A percentile compares a stretch with the other conserved stretches of the same genome.
These are phyloP conservation scores for Nannochloropsis salina DNA, from an alignment of 108 stramenopile species.

Conservation along the genomic window DNA sequence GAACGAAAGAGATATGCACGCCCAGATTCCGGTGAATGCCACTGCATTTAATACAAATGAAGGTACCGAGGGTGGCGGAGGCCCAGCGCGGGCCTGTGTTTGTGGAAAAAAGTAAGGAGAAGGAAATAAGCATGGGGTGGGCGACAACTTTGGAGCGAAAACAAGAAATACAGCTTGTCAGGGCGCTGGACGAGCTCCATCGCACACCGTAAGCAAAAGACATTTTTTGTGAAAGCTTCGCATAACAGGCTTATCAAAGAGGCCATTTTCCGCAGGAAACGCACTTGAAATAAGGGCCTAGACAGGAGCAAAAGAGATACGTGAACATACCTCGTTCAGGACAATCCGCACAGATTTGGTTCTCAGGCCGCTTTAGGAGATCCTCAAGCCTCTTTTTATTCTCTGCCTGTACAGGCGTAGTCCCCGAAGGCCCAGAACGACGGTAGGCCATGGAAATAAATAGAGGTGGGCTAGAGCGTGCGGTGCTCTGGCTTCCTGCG, in stretches of 20 bases:
- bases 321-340: constrained; percentile 32
- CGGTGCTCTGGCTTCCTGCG: too few relatives aligned
- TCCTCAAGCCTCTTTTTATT: constrained; percentile 31
- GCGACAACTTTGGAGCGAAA: too few relatives aligned
- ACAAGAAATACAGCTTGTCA: not conserved
- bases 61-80: constrained; percentile 39
- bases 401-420: not conserved
- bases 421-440: not conserved
- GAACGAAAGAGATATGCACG: constrained; percentile 90
- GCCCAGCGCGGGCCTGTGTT: constrained; percentile 47
- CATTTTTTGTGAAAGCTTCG: too few relatives aligned
- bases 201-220: too few relatives aligned
- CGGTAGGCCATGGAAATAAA: not conserved
- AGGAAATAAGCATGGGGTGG: constrained; percentile 24
- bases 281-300: not conserved
- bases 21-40: constrained; percentile 96
- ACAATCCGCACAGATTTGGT: constrained; percentile 44
- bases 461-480: not conserved
- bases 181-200: not conserved
- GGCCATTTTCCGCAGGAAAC: not conserved
- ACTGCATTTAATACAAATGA: constrained; percentile 89
- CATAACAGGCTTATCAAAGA: too few relatives aligned
- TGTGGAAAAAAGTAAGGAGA: not conserved
- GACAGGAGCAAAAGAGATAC: not conserved
- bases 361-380: constrained; percentile 35